Percentiles rank a stretch among this genome's conserved stretches.
These are phyloP conservation scores for Leishmania turanica DNA, from an alignment of 208 protist species.

Conservation along the genomic window DNA sequence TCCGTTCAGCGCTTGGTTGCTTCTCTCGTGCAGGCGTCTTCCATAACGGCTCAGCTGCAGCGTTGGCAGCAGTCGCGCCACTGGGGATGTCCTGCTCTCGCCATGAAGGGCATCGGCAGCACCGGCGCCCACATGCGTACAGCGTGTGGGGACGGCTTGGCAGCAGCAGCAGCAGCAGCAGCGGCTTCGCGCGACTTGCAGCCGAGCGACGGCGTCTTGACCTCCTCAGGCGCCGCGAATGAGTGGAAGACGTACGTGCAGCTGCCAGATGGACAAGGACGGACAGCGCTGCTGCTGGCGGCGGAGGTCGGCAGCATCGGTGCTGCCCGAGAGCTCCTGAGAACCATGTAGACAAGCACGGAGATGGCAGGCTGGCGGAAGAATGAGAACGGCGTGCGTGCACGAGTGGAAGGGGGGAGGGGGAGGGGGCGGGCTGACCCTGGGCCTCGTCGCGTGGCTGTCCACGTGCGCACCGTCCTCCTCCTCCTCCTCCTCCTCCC, in stretches of 20 bases:
- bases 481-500: not conserved
- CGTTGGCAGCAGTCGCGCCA: conserved; percentile 32
- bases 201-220: not conserved
- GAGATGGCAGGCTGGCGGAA: not conserved
- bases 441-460: not conserved
- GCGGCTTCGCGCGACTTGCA: not conserved
- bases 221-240: not conserved
- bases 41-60: conserved; percentile 36
- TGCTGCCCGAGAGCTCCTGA: conserved; percentile 39
- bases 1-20: not conserved
- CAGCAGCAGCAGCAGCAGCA: not conserved
- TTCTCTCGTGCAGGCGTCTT: conserved; percentile 24
- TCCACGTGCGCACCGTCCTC: not conserved
- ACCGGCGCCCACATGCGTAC: not conserved
- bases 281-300: conserved; percentile 43
- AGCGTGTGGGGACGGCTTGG: not conserved
- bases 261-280: conserved; percentile 35
- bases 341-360: not conserved
- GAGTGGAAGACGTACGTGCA: conserved; percentile 28
- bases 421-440: too few species aligned
- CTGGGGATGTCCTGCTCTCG: conserved; percentile 25
- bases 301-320: conserved; percentile 31
- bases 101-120: not conserved
- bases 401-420: not conserved
- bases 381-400: not conserved